phyloP scores from a whole-genome alignment of 2,329 filamentous ascomycete genomes.

The Gliomastix tumulicola region DNA sequence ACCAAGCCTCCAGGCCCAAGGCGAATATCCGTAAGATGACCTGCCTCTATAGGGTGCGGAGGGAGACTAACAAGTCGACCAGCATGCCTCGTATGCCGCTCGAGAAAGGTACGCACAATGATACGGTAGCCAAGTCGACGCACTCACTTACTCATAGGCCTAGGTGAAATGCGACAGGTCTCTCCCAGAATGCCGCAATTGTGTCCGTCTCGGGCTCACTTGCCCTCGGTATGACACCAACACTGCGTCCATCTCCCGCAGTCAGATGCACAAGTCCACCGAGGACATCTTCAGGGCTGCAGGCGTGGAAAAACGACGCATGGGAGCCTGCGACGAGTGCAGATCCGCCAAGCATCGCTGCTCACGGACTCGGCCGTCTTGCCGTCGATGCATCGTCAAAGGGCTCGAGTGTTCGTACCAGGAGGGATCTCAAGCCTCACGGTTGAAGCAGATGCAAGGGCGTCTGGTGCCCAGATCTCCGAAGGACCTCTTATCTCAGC shows the following conservation, averaged over 20 bases:
- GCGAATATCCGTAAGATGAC: neutral
- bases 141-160: neutral
- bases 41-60: no score
- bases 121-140: no score
- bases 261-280: slow-evolving; percentile 12
- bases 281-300: slow-evolving; percentile 16
- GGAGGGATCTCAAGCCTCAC: neutral
- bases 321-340: slow-evolving; percentile 18
- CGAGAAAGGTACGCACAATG: slow-evolving; percentile 9
- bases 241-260: slow-evolving; percentile 10
- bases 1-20: no score
- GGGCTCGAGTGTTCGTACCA: slow-evolving; percentile 2
- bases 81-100: slow-evolving; percentile 9
- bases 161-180: slow-evolving; percentile 16
- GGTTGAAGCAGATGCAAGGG: neutral
- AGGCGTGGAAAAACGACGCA: slow-evolving; percentile 16
- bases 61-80: neutral
- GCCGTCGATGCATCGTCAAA: slow-evolving; percentile 13
- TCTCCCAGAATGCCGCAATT: slow-evolving; percentile 9
- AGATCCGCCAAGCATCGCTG: slow-evolving; percentile 16
- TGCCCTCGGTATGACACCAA: slow-evolving; percentile 15
- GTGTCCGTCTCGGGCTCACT: slow-evolving; percentile 13
- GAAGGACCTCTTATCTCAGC: neutral
- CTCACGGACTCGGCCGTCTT: slow-evolving; percentile 14
- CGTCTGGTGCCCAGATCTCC: neutral